Evolutionary conservation across 176 grass and related monocot genomes (phyloP).

Genomic region (Ampelocalamus luodianensis): DNA sequence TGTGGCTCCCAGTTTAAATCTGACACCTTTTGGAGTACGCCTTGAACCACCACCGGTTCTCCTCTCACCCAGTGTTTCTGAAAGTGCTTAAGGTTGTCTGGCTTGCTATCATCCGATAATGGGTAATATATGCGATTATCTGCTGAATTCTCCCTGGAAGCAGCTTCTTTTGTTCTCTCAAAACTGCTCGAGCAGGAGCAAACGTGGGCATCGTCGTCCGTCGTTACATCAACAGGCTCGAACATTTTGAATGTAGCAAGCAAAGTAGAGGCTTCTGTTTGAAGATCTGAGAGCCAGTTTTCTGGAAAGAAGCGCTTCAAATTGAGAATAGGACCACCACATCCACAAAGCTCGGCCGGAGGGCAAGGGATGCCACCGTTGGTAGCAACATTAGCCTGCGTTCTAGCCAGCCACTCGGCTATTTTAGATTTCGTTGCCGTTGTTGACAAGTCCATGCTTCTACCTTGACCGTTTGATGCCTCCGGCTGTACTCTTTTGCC

Average conservation of each 20-base stretch:
- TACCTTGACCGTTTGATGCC: neutral
- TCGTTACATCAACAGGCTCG: neutral
- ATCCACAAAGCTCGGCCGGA: constrained; percentile 36
- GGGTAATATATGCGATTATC: constrained; percentile 66
- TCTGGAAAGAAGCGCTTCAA: constrained; percentile 42
- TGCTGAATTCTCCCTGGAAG: constrained; percentile 36
- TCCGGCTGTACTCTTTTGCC: neutral
- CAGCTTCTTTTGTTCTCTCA: constrained; percentile 48
- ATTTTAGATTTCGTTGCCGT: neutral
- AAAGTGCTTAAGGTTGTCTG: constrained; percentile 55
- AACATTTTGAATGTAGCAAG: neutral
- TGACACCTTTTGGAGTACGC: constrained; percentile 40
- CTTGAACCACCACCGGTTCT: constrained; percentile 63
- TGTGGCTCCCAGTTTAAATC: constrained; percentile 49
- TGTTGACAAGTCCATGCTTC: neutral
- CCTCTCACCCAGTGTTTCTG: constrained; percentile 65
- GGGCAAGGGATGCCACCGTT: no score
- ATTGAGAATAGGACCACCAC: constrained; percentile 43
- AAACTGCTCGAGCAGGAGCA: no score
- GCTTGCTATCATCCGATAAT: constrained; percentile 20
- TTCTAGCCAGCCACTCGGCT: no score
- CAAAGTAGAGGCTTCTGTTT: neutral
- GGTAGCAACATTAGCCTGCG: no score
- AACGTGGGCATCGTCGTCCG: neutral
- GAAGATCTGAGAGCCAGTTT: constrained; percentile 25